Conservation (phyloP, 1,139 yeast genomes). For the Ogataea hybrid region DNA sequence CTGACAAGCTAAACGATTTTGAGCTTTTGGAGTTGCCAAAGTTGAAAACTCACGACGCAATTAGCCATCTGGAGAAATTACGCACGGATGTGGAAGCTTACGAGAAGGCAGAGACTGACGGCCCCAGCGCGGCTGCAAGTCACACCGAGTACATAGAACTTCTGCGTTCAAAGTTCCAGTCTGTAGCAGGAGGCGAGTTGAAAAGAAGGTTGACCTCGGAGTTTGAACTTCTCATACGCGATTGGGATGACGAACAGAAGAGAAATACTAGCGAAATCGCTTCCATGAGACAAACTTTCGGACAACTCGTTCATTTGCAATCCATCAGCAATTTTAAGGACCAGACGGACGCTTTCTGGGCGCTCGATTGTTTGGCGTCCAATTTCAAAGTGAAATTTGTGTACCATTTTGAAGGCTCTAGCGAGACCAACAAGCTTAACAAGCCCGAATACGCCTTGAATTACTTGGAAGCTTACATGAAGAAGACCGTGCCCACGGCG, state of each 20-base stretch:
- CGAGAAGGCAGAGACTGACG: neutral
- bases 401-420: slow-evolving; percentile 66
- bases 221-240: neutral
- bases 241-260: slow-evolving; percentile 9
- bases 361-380: slow-evolving; percentile 52
- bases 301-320: slow-evolving; percentile 9
- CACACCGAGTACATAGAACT: slow-evolving; percentile 3
- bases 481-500: slow-evolving; percentile 42
- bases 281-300: slow-evolving; percentile 4
- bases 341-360: slow-evolving; percentile 44
- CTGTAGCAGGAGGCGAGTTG: slow-evolving; percentile 1
- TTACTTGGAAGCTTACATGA: slow-evolving; percentile 51
- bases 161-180: slow-evolving; percentile 1
- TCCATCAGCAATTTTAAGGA: neutral
- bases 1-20: slow-evolving; percentile 11
- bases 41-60: slow-evolving; percentile 3
- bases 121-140: slow-evolving; percentile 1
- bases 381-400: slow-evolving; percentile 63
- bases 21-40: slow-evolving; percentile 10
- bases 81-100: slow-evolving; percentile 1
- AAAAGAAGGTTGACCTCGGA: neutral
- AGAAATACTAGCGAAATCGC: neutral
- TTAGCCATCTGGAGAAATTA: slow-evolving; percentile 8
- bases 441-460: slow-evolving; percentile 81
- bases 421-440: slow-evolving; percentile 65